phyloP scores from a whole-genome alignment of 2,329 filamentous ascomycete genomes.

The Cadophora luteo-olivacea region DNA sequence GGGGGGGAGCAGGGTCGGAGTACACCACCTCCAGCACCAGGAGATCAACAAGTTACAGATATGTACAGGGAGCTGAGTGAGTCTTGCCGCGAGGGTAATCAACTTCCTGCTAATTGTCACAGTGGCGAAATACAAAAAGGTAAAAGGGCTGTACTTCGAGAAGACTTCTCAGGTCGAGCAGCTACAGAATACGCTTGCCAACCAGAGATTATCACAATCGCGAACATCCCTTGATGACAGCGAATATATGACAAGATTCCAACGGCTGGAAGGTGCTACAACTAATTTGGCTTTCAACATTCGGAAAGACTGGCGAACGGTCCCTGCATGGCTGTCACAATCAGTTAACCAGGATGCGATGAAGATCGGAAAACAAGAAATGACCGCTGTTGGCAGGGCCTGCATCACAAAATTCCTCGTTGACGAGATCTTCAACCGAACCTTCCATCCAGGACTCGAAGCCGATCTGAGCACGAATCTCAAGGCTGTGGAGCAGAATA shows the following conservation, averaged over 20 bases:
- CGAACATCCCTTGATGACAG: constrained; percentile 94
- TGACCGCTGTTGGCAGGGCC: constrained; percentile 93
- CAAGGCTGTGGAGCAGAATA: constrained; percentile 87
- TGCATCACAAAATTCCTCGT: constrained; percentile 89
- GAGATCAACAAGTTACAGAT: constrained; percentile 43
- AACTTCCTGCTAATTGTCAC: constrained; percentile 26
- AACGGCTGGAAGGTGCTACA: constrained; percentile 89
- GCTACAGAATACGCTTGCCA: constrained; percentile 95
- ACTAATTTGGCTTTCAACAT: constrained; percentile 96
- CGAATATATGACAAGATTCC: constrained; percentile 90
- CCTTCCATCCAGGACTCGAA: constrained; percentile 91
- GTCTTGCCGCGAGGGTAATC: constrained; percentile 27
- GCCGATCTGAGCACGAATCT: constrained; percentile 76
- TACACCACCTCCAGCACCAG: constrained; percentile 50
- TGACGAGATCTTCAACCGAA: constrained; percentile 88
- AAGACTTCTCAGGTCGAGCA: constrained; percentile 89
- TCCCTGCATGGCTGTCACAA: constrained; percentile 80
- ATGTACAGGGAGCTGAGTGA: constrained; percentile 52
- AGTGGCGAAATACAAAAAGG: constrained; percentile 98
- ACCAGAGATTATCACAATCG: constrained; percentile 93
- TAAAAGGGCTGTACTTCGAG: constrained; percentile 97
- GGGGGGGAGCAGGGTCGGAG: constrained; percentile 51
- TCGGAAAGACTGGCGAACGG: constrained; percentile 86
- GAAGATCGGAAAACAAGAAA: constrained; percentile 90
- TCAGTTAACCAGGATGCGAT: constrained; percentile 87